These are phyloP conservation scores for Orbilia ellipsospora DNA, from an alignment of 2,329 filamentous ascomycete genomes.

Conservation along the genomic window DNA sequence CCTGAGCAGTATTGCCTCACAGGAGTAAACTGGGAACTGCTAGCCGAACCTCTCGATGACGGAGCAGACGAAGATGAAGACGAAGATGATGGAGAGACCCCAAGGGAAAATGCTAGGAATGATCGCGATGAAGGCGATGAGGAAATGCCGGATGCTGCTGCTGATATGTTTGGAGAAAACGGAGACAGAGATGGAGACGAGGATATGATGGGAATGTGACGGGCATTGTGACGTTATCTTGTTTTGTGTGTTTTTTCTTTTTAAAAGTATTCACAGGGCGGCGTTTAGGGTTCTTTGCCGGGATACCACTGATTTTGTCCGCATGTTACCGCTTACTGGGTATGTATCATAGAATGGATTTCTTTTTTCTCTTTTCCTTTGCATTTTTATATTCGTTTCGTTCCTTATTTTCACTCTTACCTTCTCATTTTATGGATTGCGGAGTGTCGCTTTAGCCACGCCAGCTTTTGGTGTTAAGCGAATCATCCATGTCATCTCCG, in stretches of 20 bases:
- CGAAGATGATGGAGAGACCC: slow-evolving; percentile 60
- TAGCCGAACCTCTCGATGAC: slow-evolving; percentile 67
- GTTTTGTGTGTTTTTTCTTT: slow-evolving; percentile 6
- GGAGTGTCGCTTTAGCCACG: not conserved
- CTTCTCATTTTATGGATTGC: not conserved
- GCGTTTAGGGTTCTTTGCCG: slow-evolving; percentile 34
- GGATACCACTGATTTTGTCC: slow-evolving; percentile 36
- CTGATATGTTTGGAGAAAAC: slow-evolving; percentile 49
- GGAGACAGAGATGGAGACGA: slow-evolving; percentile 50
- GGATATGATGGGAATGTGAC: slow-evolving; percentile 50
- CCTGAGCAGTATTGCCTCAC: slow-evolving; percentile 76
- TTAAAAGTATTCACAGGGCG: slow-evolving; percentile 25
- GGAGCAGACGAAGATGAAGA: slow-evolving; percentile 65
- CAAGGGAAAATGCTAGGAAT: slow-evolving; percentile 60
- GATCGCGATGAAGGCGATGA: slow-evolving; percentile 62
- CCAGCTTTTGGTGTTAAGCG: slow-evolving; percentile 35
- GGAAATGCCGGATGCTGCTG: slow-evolving; percentile 60
- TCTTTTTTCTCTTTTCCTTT: not conserved
- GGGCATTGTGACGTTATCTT: not conserved
- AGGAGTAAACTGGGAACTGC: slow-evolving; percentile 73
- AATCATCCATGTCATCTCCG: slow-evolving; percentile 25
- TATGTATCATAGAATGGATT: slow-evolving; percentile 41
- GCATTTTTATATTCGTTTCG: not conserved
- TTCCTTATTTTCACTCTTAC: not conserved
- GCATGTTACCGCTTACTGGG: slow-evolving; percentile 11